phyloP scores from a whole-genome alignment of 2,329 filamentous ascomycete genomes.

The Didymella sp. region DNA sequence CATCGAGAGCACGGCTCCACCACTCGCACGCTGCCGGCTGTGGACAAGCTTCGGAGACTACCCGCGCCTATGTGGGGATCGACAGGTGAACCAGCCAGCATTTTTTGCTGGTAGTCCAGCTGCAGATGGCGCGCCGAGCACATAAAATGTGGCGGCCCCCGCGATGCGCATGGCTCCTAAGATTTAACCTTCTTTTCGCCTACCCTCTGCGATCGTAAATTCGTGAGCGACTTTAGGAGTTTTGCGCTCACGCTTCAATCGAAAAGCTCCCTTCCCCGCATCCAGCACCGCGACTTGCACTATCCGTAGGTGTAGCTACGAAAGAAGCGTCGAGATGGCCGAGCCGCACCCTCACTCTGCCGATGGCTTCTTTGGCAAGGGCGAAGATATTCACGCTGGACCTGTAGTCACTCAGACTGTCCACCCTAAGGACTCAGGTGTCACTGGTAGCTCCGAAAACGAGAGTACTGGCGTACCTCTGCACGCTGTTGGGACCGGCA shows the following conservation, averaged over 20 bases:
- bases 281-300: not conserved
- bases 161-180: constrained; percentile 7
- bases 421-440: constrained; percentile 32
- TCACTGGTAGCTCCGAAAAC: constrained; percentile 39
- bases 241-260: constrained; percentile 49
- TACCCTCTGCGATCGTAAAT: constrained; percentile 16
- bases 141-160: constrained; percentile 37
- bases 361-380: constrained; percentile 19
- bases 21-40: constrained; percentile 17
- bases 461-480: constrained; percentile 25
- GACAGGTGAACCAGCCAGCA: constrained; percentile 31
- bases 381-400: constrained; percentile 13
- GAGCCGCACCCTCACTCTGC: constrained; percentile 29
- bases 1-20: constrained; percentile 25
- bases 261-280: constrained; percentile 44
- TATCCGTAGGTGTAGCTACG: not conserved
- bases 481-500: constrained; percentile 20
- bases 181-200: constrained; percentile 9
- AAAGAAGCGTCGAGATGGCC: constrained; percentile 14
- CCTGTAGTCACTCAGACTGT: constrained; percentile 29
- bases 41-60: constrained; percentile 30
- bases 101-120: constrained; percentile 27
- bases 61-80: constrained; percentile 33
- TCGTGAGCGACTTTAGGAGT: constrained; percentile 53
- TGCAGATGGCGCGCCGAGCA: constrained; percentile 3